These are phyloP conservation scores for Wallacemonas sp. DNA, from an alignment of 208 protist genomes.

Conservation along the genomic window DNA sequence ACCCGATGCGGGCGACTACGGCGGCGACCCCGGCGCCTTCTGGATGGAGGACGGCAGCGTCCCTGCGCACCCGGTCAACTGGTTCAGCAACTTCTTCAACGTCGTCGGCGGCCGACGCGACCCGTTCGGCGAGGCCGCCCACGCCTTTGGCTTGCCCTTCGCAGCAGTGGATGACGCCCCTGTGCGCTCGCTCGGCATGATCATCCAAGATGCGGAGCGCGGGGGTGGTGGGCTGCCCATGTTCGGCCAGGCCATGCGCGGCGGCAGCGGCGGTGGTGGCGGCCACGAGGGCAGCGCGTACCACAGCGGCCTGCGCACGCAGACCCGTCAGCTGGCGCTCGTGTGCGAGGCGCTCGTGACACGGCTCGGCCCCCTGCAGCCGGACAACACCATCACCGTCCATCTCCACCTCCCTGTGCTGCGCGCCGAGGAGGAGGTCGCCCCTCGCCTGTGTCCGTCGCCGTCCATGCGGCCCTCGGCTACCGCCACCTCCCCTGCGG, in stretches of 20 bases:
- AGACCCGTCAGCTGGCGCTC: slow-evolving; percentile 10
- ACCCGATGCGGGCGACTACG: neutral
- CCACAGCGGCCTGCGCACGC: neutral
- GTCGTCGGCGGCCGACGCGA: neutral
- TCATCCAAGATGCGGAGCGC: neutral
- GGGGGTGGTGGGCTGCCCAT: neutral
- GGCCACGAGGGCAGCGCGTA: neutral
- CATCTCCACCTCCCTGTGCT: neutral
- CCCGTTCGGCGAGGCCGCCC: neutral
- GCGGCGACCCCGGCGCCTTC: neutral
- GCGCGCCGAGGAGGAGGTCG: neutral
- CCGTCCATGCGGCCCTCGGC: neutral
- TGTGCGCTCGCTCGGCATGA: neutral
- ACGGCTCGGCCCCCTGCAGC: neutral
- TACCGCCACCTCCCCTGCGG: neutral
- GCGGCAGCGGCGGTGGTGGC: no score
- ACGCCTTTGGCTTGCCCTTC: neutral
- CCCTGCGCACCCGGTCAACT: no score
- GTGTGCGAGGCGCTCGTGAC: slow-evolving; percentile 9
- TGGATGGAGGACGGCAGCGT: neutral
- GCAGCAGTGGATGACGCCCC: neutral
- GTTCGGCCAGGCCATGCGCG: neutral
- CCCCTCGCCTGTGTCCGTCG: neutral
- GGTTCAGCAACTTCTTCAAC: no score
- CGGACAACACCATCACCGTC: neutral